Evolutionary conservation across 1,284 basidiomycete species (phyloP).

Genomic region (Ceratobasidium sp.): DNA sequence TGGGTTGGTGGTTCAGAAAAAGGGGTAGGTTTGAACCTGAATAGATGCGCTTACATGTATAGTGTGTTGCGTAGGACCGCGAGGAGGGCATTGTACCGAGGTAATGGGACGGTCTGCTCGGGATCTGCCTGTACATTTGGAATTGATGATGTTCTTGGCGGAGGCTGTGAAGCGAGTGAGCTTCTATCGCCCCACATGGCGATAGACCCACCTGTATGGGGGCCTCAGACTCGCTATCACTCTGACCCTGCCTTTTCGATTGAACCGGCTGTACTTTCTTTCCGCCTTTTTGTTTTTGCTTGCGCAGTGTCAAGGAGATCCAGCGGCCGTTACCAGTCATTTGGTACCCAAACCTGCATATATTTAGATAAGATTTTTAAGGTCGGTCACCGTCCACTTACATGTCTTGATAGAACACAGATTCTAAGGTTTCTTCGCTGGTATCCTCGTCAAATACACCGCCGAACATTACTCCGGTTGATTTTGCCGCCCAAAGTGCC

Average conservation of each 20-base stretch:
- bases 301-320: slow-evolving; percentile 75
- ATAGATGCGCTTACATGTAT: slow-evolving; percentile 71
- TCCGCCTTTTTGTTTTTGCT: slow-evolving; percentile 62
- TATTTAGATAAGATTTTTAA: not conserved
- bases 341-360: slow-evolving; percentile 79
- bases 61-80: slow-evolving; percentile 86
- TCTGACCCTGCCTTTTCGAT: slow-evolving; percentile 44
- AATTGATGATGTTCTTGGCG: slow-evolving; percentile 46
- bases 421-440: slow-evolving; percentile 86
- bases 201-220: not conserved
- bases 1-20: not conserved
- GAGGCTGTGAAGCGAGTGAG: slow-evolving; percentile 14
- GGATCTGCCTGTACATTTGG: slow-evolving; percentile 75
- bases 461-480: slow-evolving; percentile 86
- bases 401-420: slow-evolving; percentile 87
- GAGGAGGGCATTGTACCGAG: slow-evolving; percentile 93
- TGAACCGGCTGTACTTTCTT: slow-evolving; percentile 58
- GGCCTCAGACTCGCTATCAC: slow-evolving; percentile 41
- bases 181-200: not conserved
- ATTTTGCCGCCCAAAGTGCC: slow-evolving; percentile 75
- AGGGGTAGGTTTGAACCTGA: not conserved
- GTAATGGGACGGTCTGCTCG: slow-evolving; percentile 71
- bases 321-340: slow-evolving; percentile 81
- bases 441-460: slow-evolving; percentile 92
- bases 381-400: slow-evolving; percentile 53